These are phyloP conservation scores for Hemerocallis citrina DNA, from an alignment of 106 monocot species.

Conservation along the genomic window DNA sequence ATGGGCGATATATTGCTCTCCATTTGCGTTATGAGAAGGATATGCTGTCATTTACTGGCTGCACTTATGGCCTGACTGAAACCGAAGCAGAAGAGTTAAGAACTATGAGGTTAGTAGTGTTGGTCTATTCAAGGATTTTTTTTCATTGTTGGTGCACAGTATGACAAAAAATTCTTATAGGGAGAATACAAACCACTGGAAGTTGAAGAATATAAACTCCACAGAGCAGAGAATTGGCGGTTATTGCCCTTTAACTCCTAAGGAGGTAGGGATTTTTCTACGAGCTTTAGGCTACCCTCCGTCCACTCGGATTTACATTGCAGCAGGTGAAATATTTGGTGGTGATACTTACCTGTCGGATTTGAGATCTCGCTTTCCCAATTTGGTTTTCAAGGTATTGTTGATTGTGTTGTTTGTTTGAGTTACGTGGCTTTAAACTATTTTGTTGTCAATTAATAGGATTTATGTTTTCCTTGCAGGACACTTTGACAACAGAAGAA, in stretches of 20 bases:
- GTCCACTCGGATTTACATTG: constrained; percentile 80
- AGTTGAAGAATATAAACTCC: constrained; percentile 81
- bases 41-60: constrained; percentile 96
- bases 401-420: constrained; percentile 6
- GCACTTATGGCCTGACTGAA: constrained; percentile 65
- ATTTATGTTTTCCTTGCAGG: constrained; percentile 35
- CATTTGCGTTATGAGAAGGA: constrained; percentile 95
- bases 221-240: constrained; percentile 79
- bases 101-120: constrained; percentile 49
- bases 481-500: constrained; percentile 64
- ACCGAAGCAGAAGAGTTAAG: constrained; percentile 75
- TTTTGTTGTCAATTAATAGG: neutral
- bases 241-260: constrained; percentile 80
- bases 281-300: constrained; percentile 68
- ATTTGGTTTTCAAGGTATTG: constrained; percentile 83
- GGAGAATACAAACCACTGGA: constrained; percentile 91
- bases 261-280: constrained; percentile 83
- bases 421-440: neutral
- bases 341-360: constrained; percentile 53
- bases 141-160: neutral
- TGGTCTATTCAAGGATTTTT: neutral
- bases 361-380: constrained; percentile 68
- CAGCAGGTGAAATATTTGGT: constrained; percentile 90
- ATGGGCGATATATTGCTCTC: constrained; percentile 74
- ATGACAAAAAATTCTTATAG: constrained; percentile 28